Evolutionary conservation across 108 stramenopile genomes (phyloP).

Genomic region (Pseudonitzschia delicatissima): DNA sequence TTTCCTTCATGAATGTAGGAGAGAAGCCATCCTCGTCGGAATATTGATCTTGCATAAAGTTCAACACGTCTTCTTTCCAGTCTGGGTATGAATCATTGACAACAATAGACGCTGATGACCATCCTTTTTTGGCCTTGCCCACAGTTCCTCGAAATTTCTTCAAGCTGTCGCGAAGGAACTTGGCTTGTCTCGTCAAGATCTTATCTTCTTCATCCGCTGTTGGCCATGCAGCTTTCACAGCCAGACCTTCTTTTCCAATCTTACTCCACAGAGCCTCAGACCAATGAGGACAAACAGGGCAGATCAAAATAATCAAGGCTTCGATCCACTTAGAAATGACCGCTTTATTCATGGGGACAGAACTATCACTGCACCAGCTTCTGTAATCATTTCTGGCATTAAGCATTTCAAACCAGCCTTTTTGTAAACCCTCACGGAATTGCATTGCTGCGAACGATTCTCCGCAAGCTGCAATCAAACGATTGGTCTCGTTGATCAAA

Average conservation of each 20-base stretch:
- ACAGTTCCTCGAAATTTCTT: slow-evolving; percentile 69
- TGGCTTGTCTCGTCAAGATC: slow-evolving; percentile 76
- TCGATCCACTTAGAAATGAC: slow-evolving; percentile 75
- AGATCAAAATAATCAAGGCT: slow-evolving; percentile 73
- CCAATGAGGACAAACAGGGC: slow-evolving; percentile 93
- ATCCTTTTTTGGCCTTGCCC: slow-evolving; percentile 85
- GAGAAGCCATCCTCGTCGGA: slow-evolving; percentile 40
- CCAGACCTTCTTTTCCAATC: slow-evolving; percentile 72
- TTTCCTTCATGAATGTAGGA: slow-evolving; percentile 68
- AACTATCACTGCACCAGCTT: slow-evolving; percentile 87
- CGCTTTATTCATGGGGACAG: slow-evolving; percentile 79
- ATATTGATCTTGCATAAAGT: slow-evolving; percentile 79
- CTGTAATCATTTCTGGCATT: slow-evolving; percentile 89
- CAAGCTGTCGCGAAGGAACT: slow-evolving; percentile 73
- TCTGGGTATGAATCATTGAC: slow-evolving; percentile 83
- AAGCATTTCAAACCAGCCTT: slow-evolving; percentile 92
- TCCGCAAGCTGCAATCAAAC: slow-evolving; percentile 62
- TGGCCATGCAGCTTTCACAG: slow-evolving; percentile 90
- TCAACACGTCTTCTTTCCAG: slow-evolving; percentile 83
- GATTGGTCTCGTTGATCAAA: slow-evolving; percentile 89
- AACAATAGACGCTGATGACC: slow-evolving; percentile 56
- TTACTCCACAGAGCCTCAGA: slow-evolving; percentile 78
- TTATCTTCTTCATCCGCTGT: slow-evolving; percentile 75
- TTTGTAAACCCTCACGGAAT: slow-evolving; percentile 90
- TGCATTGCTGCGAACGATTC: slow-evolving; percentile 73